Base-by-base conservation (phyloP, 805 yeast species). In the Geotrichum ghanense region DNA sequence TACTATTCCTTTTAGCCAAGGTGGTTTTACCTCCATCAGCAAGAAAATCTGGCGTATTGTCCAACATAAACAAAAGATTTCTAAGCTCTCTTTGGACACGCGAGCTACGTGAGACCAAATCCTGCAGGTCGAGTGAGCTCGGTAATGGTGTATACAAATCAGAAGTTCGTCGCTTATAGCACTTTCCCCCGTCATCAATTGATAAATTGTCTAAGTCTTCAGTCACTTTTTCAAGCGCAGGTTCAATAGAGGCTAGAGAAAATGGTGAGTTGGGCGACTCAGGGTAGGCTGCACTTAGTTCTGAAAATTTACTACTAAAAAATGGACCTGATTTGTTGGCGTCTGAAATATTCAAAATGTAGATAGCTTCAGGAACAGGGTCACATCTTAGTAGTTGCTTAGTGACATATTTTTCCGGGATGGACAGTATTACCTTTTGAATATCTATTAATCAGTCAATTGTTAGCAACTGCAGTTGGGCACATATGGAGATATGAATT, bases 331-430 rank as follows among this genome's bases (percentile, higher is more conserved):
- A 31, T 12, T 31, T 31, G 37, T 31, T 31, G 12, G 37, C 37
- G 14, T 31, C 37, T n/a, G 37, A 31, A 31, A 31, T 31, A n/a
- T 31, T 31, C 5, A 31, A 12, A 31, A 31, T 31, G 16, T 31
- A 31, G 5, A 31, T 31, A 12, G 37, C 37, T 31, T 31, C 37
- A n/a, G 37, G 37, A 31, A 31, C 37, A 31, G 37, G 37, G 12
- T 31, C 16, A 19, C 37, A 31, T 31, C 16, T 19, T 12, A 31
- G 17, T n/a, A 31, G 37, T 19, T 31, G 12, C 14, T 31, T 31
- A 19, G 12, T 31, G 37, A 31, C 37, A 31, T 31, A 19, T 12
- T 31, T 31, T n/a, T 31, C 37, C 12, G 37, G 37, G 12, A 31
- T 31, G 7, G 37, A 31, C 37, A 31, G 37, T n/a, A 31, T 31